phyloP scores from a whole-genome alignment of 2,329 filamentous ascomycete genomes.

The Penicillium nordicum region DNA sequence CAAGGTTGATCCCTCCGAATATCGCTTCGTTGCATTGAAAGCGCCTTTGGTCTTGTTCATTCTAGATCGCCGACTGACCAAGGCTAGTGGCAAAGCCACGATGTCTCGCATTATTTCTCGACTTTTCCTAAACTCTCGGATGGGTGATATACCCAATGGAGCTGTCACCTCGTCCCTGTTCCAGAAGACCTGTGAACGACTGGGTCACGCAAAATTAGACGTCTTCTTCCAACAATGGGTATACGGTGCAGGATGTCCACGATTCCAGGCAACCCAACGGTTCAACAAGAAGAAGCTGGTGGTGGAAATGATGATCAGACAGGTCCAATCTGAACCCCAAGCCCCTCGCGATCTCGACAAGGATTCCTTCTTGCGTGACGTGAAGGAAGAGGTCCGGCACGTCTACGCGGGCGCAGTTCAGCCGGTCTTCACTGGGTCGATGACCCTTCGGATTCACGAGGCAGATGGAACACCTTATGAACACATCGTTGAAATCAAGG shows the following conservation, averaged over 20 bases:
- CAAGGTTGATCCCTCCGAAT: constrained; percentile 76
- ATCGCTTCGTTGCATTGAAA: constrained; percentile 87
- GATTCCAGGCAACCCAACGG: constrained; percentile 77
- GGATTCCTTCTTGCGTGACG: constrained; percentile 74
- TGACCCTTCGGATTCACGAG: constrained; percentile 97
- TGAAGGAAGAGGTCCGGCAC: constrained; percentile 71
- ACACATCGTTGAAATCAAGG: constrained; percentile 93
- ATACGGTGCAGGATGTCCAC: constrained; percentile 79
- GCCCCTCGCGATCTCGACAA: constrained; percentile 61
- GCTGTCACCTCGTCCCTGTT: constrained; percentile 75
- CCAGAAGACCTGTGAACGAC: constrained; percentile 78
- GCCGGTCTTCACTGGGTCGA: constrained; percentile 86
- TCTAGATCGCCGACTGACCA: constrained; percentile 83
- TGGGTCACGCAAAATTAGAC: constrained; percentile 81
- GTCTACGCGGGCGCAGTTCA: constrained; percentile 68
- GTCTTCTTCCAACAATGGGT: constrained; percentile 95
- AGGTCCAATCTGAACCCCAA: constrained; percentile 62
- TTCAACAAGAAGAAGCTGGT: constrained; percentile 98
- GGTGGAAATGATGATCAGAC: constrained; percentile 84
- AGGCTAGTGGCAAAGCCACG: constrained; percentile 79
- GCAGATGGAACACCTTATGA: constrained; percentile 97
- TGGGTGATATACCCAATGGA: constrained; percentile 67
- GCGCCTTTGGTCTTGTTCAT: constrained; percentile 89
- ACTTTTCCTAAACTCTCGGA: constrained; percentile 81
- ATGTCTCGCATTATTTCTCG: constrained; percentile 81